Percentiles rank a stretch among this genome's conserved stretches.
Conservation (phyloP, 352 stramenopile genomes). For the Phytophthora fragariaefolia region DNA sequence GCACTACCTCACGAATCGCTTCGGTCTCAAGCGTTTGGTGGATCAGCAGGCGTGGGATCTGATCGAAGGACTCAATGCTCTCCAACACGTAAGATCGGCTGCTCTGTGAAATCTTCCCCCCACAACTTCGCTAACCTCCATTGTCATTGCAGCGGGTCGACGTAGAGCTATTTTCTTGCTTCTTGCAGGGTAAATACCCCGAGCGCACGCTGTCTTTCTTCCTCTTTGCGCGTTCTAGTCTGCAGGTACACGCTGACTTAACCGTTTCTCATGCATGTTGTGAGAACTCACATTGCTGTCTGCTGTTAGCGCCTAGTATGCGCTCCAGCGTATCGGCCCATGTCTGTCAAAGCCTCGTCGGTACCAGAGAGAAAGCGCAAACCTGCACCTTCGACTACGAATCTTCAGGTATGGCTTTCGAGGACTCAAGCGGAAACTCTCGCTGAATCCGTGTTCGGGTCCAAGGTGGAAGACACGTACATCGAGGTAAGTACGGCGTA, state of each 20-base stretch:
- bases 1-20: conserved; percentile 71
- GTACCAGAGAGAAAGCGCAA: conserved; percentile 29
- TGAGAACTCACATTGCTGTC: not conserved
- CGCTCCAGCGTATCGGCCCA: conserved; percentile 37
- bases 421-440: conserved; percentile 53
- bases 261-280: not conserved
- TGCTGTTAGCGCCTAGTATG: conserved; percentile 30
- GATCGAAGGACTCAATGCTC: conserved; percentile 48
- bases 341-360: conserved; percentile 31
- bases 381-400: conserved; percentile 19
- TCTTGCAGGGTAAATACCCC: conserved; percentile 62
- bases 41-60: conserved; percentile 70
- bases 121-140: not conserved
- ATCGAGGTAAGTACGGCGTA: conserved; percentile 45
- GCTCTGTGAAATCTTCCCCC: not conserved
- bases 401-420: conserved; percentile 53
- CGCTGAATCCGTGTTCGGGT: conserved; percentile 51
- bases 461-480: conserved; percentile 54
- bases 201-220: conserved; percentile 61
- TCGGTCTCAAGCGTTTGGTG: conserved; percentile 65
- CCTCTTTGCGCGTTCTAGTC: conserved; percentile 47
- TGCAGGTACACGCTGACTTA: conserved; percentile 40
- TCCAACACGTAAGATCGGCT: conserved; percentile 49
- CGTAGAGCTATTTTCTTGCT: conserved; percentile 64
- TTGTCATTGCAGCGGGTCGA: conserved; percentile 44